Evolutionary conservation across 805 yeast species (phyloP).

Genomic region (Vanderwaltozyma polyspora): DNA sequence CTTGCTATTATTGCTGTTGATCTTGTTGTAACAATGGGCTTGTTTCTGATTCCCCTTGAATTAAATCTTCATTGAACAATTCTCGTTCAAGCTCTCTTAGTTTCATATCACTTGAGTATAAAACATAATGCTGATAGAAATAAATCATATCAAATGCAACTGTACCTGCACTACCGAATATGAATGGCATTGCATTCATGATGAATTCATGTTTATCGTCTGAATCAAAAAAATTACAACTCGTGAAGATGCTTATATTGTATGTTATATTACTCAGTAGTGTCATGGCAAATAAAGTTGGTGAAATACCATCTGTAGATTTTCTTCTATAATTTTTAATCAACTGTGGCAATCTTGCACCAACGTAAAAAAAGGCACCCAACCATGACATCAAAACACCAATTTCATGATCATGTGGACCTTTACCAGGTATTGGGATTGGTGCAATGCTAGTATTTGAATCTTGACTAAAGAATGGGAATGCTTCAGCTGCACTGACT

Average conservation of each 20-base stretch:
- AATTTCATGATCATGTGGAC: conserved; percentile 8
- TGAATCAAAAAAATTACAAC: conserved; percentile 39
- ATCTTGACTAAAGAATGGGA: conserved; percentile 1
- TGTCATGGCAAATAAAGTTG: conserved; percentile 69
- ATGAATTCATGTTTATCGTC: conserved; percentile 38
- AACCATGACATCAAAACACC: conserved; percentile 61
- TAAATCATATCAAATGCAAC: conserved; percentile 62
- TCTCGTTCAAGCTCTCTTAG: conserved; percentile 18
- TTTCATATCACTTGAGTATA: conserved; percentile 23
- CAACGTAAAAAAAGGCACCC: conserved; percentile 63
- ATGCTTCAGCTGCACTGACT: conserved; percentile 3
- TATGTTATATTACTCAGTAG: conserved; percentile 69
- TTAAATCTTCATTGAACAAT: no score
- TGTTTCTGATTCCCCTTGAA: neutral
- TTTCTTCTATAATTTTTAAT: conserved; percentile 63
- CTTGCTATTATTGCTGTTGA: no score
- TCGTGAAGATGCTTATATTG: conserved; percentile 59
- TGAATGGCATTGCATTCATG: conserved; percentile 63
- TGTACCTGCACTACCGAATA: conserved; percentile 81
- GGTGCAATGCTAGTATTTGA: conserved; percentile 2
- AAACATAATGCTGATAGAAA: conserved; percentile 44
- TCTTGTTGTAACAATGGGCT: neutral
- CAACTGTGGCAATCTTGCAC: conserved; percentile 78
- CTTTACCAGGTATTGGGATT: neutral
- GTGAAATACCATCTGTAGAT: conserved; percentile 80